Evolutionary conservation across 768 basidiomycete genomes (phyloP), one percentile per base, ranked within the genome.

Genomic region (Serendipita sp.): DNA sequence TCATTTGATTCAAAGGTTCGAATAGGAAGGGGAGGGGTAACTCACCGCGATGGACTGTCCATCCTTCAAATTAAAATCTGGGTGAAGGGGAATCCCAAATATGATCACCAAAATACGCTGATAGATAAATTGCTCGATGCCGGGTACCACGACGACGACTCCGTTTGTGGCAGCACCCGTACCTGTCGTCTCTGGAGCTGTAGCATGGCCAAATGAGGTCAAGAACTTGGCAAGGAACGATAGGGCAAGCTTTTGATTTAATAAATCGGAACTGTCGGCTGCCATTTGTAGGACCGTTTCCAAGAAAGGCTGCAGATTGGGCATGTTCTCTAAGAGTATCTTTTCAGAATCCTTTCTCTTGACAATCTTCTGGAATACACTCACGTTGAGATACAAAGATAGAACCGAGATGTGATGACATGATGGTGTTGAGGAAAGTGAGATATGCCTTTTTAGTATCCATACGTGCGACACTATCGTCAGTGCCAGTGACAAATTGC

Each of bases 381-480:
- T 70, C 72, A 95, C 94, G 83, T 70, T 87, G 84, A 52, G 94
- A 94, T 62, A 89, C 85, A 75, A 98, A 90, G 18, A 97, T 82
- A 4, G 81, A 80, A 65, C 90, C 85, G 56, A 97, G 78, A 68
- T 85, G 85, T n/a, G 88, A 83, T 30, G 82, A 78, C 79, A 93
- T 85, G 67, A 97, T 80, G 68, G 79, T 85, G 66, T 86, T 88
- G 67, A 97, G 78, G 67, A 99, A 81, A 5, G 78, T 77, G 52
- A 98, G 83, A 72, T 95, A 98, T 4, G 91, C 87, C 65, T 88
- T 87, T 72, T 91, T 92, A 36, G 92, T 91, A 66, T 90, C 87
- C 15, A 79, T 74, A 67, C 91, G 89, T 15, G 83, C 78, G 30
- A 88, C 75, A 64, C 83, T 82, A 67, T 95, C 94, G 71, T 98